Evolutionary conservation across 2,329 filamentous ascomycete species (phyloP).

Genomic region (Chaetomiaceae sp.): DNA sequence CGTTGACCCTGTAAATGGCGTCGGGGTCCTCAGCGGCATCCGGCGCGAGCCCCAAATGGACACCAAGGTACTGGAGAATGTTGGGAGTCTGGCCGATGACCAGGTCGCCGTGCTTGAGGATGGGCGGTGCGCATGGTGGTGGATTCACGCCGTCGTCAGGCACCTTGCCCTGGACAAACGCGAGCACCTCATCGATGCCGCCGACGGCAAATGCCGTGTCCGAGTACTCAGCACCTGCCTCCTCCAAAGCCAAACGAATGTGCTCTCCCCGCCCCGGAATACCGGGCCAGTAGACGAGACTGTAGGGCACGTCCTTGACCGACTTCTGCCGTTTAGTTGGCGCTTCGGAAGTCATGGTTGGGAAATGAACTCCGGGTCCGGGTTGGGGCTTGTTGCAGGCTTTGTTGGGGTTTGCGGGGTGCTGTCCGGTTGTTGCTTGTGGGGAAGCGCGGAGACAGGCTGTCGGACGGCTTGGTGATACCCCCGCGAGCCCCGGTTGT

Average conservation of each 20-base stretch:
- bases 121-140: constrained; percentile 62
- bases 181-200: constrained; percentile 48
- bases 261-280: constrained; percentile 72
- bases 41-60: constrained; percentile 52
- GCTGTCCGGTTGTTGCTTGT: no score
- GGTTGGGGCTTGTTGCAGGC: no score
- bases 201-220: constrained; percentile 49
- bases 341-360: constrained; percentile 16
- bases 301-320: constrained; percentile 47
- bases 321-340: constrained; percentile 37
- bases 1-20: constrained; percentile 55
- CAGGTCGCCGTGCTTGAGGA: constrained; percentile 58
- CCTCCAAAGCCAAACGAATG: constrained; percentile 68
- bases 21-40: constrained; percentile 35
- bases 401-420: no score
- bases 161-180: constrained; percentile 41
- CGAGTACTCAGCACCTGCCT: constrained; percentile 57
- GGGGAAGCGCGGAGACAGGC: no score
- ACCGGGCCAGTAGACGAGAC: constrained; percentile 66
- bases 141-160: constrained; percentile 53
- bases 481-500: no score
- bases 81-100: constrained; percentile 65
- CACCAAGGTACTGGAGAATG: constrained; percentile 66
- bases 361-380: no score
- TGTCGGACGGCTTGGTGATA: no score